A percentile compares a stretch with the other conserved stretches of the same genome.
These are phyloP conservation scores for Hirsutella minnesotensis DNA, from an alignment of 2,329 filamentous ascomycete species.

Conservation along the genomic window DNA sequence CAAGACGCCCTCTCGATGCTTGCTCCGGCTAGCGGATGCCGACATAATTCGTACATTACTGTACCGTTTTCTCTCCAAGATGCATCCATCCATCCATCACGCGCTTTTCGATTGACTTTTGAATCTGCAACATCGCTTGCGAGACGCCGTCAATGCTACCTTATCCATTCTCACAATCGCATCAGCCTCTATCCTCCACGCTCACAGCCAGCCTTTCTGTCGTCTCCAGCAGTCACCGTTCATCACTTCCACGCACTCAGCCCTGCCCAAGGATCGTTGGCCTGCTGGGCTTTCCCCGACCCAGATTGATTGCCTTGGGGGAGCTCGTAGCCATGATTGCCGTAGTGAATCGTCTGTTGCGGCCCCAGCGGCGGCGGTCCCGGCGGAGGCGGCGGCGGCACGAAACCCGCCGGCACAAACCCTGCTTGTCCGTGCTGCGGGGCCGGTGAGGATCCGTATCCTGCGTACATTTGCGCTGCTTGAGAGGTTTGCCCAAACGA, in stretches of 20 bases:
- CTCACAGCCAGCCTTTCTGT: too few species aligned
- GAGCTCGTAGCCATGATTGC: slow-evolving; percentile 20
- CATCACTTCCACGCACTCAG: slow-evolving; percentile 39
- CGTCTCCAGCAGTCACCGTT: not conserved
- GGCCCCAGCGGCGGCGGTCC: slow-evolving; percentile 50
- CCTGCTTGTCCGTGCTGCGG: slow-evolving; percentile 26
- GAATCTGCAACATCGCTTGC: too few species aligned
- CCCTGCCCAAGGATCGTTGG: slow-evolving; percentile 39
- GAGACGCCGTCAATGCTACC: not conserved
- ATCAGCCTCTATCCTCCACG: not conserved
- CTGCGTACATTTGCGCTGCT: slow-evolving; percentile 30
- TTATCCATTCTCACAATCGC: not conserved
- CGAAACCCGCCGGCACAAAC: slow-evolving; percentile 44
- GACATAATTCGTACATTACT: too few species aligned
- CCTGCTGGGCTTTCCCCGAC: slow-evolving; percentile 24
- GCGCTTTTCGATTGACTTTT: too few species aligned
- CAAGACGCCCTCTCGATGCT: too few species aligned
- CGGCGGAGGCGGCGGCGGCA: slow-evolving; percentile 52
- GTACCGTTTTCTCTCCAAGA: too few species aligned
- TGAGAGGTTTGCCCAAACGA: slow-evolving; percentile 29
- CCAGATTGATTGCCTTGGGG: slow-evolving; percentile 19
- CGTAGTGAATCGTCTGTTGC: slow-evolving; percentile 50
- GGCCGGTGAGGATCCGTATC: slow-evolving; percentile 19
- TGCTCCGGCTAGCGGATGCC: too few species aligned
- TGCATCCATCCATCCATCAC: too few species aligned